Base-by-base conservation (phyloP, 1,284 basidiomycete species). In the Sanghuangporus sanghuang region DNA sequence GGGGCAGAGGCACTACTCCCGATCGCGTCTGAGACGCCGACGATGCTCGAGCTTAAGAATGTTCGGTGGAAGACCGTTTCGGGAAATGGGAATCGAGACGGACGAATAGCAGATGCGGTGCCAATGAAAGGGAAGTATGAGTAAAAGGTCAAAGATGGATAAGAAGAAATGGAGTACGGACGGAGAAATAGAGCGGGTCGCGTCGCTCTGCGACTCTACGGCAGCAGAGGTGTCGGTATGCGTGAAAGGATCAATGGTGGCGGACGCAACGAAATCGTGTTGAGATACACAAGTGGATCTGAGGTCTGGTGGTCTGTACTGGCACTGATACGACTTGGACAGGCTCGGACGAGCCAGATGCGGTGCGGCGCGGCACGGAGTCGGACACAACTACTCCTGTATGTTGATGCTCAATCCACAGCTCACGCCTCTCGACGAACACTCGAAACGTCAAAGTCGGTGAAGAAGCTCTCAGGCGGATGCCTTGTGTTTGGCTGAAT, bases 161-260 rank as follows among this genome's bases (percentile, higher is more conserved):
- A 44, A 36, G 56, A 21, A 56, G 16, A 44, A 38, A 52, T 3
- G 55, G 16, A 21, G 18, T 60, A 61, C 54, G 42, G 39, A 32
- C 57, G 16, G 50, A 35, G 52, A 12, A 54, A 54, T 55, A 27
- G 62, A 58, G 21, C 36, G 52, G 21, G n/a, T 60, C 54, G 59
- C 55, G 55, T 61, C 54, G 65, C 65, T 61, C 65, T 63, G 65
- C 57, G 61, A 62, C 65, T 65, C 60, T 59, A 62, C 40, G 48
- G 62, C 50, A 59, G 65, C 65, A 61, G 59, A 38, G 64, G 55
- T 56, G 49, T 62, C 55, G 64, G 63, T 48, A 54, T 63, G 57
- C 61, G 57, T 53, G 57, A 56, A 49, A 57, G 65, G 57, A 66
- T 66, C 65, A 66, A 66, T 66, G 61, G 54, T 66, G 65, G 48